phyloP scores from a whole-genome alignment of 2,329 filamentous ascomycete species.

The Colletotrichum endophyticum region DNA sequence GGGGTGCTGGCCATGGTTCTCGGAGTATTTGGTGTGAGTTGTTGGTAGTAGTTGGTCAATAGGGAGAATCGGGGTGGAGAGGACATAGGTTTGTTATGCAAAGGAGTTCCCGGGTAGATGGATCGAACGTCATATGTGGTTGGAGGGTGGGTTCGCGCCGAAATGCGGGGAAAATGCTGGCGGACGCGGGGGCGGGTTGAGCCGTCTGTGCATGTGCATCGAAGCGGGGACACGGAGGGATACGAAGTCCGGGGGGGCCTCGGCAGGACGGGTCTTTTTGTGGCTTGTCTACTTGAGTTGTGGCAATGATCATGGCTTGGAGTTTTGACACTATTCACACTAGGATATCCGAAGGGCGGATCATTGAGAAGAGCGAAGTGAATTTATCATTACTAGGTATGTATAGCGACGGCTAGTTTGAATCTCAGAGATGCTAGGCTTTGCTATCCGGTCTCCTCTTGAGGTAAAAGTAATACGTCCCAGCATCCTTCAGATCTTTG shows the following conservation, averaged over 20 bases:
- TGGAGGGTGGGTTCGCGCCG: neutral
- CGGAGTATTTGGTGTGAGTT: neutral
- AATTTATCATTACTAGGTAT: too few species aligned
- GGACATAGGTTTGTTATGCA: neutral
- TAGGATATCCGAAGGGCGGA: neutral
- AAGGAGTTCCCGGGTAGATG: neutral
- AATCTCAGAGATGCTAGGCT: neutral
- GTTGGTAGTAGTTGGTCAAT: neutral
- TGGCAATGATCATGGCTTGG: neutral
- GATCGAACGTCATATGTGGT: neutral
- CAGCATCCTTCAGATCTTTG: slow-evolving; percentile 11
- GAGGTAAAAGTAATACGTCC: slow-evolving; percentile 30
- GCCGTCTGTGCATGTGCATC: neutral
- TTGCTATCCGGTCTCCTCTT: neutral
- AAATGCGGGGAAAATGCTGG: neutral
- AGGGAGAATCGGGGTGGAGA: neutral
- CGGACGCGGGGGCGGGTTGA: neutral
- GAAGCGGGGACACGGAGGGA: neutral
- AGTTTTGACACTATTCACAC: too few species aligned
- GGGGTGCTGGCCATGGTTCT: neutral
- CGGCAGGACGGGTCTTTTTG: neutral
- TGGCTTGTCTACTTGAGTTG: neutral
- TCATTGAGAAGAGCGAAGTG: neutral
- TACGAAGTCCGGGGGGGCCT: neutral
- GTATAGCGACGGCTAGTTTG: too few species aligned